Evolutionary conservation across 805 yeast species (phyloP).

Genomic region (Saccharomycopsis sp.): DNA sequence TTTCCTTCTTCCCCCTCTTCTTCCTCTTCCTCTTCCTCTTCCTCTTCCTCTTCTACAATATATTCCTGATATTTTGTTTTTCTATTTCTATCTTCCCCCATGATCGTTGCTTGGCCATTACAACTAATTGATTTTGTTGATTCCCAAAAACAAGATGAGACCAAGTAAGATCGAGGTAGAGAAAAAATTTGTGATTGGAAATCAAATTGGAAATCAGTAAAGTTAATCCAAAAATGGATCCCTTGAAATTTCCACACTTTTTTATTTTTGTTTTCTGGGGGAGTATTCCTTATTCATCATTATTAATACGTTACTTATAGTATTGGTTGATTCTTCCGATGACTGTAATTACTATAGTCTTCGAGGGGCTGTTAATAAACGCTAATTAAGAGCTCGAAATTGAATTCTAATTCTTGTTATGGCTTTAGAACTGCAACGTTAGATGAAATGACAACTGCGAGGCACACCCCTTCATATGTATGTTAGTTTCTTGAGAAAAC

Average conservation of each 20-base stretch:
- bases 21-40: neutral
- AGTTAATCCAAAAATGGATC: constrained; percentile 1
- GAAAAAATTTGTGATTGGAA: neutral
- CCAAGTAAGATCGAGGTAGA: neutral
- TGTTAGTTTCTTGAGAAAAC: neutral
- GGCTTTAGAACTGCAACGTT: neutral
- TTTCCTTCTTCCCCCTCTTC: neutral
- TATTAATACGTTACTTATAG: neutral
- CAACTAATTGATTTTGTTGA: too few species aligned
- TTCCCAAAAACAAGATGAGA: too few species aligned
- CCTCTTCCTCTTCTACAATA: neutral
- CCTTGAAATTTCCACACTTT: neutral
- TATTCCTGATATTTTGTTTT: neutral
- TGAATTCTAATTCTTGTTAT: too few species aligned
- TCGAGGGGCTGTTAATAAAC: too few species aligned
- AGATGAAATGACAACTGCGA: neutral
- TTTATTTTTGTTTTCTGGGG: neutral
- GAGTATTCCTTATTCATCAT: neutral
- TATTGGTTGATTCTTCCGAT: too few species aligned
- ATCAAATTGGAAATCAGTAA: neutral
- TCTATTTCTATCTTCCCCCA: neutral
- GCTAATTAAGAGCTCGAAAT: neutral
- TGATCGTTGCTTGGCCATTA: too few species aligned
- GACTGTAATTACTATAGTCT: neutral
- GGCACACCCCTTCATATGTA: neutral